Evolutionary conservation across 2,329 filamentous ascomycete species (phyloP), one percentile per base, ranked within the genome.

Genomic region (Madurella fahalii): DNA sequence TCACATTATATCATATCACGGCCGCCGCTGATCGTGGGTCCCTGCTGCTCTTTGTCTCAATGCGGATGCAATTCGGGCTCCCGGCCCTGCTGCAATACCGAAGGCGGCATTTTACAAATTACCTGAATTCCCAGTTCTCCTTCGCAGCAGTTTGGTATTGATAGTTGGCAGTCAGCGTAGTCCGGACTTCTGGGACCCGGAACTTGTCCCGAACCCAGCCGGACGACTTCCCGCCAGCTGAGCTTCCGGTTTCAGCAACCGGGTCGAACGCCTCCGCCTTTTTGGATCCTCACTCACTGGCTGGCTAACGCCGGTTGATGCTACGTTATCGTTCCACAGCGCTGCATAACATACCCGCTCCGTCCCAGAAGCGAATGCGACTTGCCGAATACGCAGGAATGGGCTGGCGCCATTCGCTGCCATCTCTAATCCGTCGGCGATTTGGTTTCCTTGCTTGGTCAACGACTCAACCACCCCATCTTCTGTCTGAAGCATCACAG

Each of bases 381-480:
- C 50, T 17, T 37, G 18, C 39, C 46, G 13, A 30, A 54, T 42
- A 39, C 43, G 39, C 52, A 41, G 54, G 54, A 41, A 50, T 57
- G 49, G 59, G 49, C 40, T 55, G 40, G 37, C 37, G 49, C 48
- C 53, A 54, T 52, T 48, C 42, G 53, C 52, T 50, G 52, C 54
- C 45, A 52, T 52, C 42, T 54, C 58, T 47, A 46, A 40, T 51
- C 41, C 49, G 37, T 47, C 56, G 44, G 51, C 63, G 62, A 64
- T 60, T 59, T 67, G 61, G 51, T 63, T 64, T 55, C 64, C 64
- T 50, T 60, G 57, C 64, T 61, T 52, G 64, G 63, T 59, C 50
- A 60, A 59, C 55, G 52, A 54, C 45, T 47, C 56, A 55, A 39
- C 52, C 46, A 47, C 39, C 53, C 44, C 41, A 40, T n/a, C 53